These are phyloP conservation scores for Lycium barbarum DNA, from an alignment of 257 asterid species.

Conservation along the genomic window DNA sequence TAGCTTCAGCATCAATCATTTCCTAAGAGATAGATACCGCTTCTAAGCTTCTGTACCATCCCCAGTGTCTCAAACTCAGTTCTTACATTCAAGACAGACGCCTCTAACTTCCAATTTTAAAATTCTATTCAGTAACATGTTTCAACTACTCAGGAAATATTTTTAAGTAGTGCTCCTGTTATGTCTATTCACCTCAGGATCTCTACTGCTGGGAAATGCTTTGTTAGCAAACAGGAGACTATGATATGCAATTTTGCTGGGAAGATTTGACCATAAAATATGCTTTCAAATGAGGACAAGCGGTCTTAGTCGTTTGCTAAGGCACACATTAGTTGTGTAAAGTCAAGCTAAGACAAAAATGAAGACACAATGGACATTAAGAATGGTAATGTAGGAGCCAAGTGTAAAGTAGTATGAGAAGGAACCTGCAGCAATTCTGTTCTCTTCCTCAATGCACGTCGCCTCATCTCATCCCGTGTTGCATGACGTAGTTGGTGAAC, in stretches of 20 bases:
- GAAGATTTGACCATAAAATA: constrained; percentile 18
- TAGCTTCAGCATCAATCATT: background rate
- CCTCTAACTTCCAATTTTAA: background rate
- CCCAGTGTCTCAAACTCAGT: background rate
- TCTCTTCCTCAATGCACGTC: constrained; percentile 85
- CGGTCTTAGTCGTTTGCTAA: background rate
- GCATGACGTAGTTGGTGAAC: constrained; percentile 87
- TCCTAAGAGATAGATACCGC: background rate
- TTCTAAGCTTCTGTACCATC: constrained; percentile 13
- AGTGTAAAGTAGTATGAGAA: constrained; percentile 23
- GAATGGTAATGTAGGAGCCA: background rate
- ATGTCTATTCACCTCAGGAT: constrained; percentile 6
- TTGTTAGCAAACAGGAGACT: constrained; percentile 17
- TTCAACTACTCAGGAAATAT: background rate
- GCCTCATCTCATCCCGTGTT: constrained; percentile 94
- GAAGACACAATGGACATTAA: constrained; percentile 6
- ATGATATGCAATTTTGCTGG: constrained; percentile 9
- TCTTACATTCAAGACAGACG: constrained; percentile 21
- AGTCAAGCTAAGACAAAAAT: constrained; percentile 12
- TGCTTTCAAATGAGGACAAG: constrained; percentile 9
- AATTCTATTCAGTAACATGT: background rate
- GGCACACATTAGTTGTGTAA: constrained; percentile 9
- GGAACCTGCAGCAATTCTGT: constrained; percentile 86
- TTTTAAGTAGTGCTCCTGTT: background rate
- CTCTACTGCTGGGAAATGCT: background rate